Conservation (phyloP, 768 basidiomycete genomes). For the Cantharellus cinnabarinus region DNA sequence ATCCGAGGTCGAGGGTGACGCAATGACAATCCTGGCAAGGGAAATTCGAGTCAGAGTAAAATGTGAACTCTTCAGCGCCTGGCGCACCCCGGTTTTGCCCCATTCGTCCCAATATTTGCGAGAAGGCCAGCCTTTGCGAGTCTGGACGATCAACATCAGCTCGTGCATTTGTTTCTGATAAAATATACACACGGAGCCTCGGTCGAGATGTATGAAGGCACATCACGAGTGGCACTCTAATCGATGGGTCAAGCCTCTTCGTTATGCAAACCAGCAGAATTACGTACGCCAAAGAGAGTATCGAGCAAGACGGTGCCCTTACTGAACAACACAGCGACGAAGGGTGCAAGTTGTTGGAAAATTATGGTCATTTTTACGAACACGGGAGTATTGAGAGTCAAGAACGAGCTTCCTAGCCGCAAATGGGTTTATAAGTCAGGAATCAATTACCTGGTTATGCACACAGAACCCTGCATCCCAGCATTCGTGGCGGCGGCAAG, state of each 20-base stretch:
- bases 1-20: constrained; percentile 19
- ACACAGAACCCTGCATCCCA: no score
- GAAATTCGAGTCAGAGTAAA: neutral
- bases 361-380: no score
- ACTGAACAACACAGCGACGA: no score
- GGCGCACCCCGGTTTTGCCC: constrained; percentile 5
- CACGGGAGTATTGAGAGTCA: no score
- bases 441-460: no score
- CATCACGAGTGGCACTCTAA: neutral
- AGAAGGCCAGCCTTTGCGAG: constrained; percentile 9
- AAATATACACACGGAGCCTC: constrained; percentile 1
- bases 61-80: neutral
- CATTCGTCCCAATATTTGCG: constrained; percentile 9
- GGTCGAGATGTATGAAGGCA: constrained; percentile 5
- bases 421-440: no score
- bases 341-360: no score
- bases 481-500: no score
- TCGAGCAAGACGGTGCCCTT: no score
- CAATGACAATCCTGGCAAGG: constrained; percentile 26
- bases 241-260: neutral
- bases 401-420: no score
- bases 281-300: neutral
- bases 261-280: neutral
- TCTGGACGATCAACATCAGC: neutral
- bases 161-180: neutral